These are phyloP conservation scores for Populus tremula DNA, from an alignment of 345 rosid species.

Conservation along the genomic window DNA sequence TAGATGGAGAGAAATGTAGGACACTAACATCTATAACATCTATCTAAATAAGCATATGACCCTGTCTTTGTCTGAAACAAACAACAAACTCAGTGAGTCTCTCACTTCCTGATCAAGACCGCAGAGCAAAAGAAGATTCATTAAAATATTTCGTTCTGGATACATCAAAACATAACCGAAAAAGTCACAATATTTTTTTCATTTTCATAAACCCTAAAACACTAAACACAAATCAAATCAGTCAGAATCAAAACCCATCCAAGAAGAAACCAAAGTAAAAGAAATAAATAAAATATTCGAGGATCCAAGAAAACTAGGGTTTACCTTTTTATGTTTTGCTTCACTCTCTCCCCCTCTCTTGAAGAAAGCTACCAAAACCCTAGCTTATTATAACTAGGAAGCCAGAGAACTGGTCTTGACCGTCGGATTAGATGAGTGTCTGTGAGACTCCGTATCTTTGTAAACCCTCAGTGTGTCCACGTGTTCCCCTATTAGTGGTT, in stretches of 20 bases:
- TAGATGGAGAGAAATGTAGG: background rate
- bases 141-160: background rate
- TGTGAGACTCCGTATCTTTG: background rate
- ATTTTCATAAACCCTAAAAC: background rate
- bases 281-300: too few relatives aligned
- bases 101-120: background rate
- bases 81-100: background rate
- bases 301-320: background rate
- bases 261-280: background rate
- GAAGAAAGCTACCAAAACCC: constrained; percentile 6
- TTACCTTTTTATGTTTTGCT: background rate
- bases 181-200: background rate
- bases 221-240: background rate
- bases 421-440: background rate
- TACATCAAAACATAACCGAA: background rate
- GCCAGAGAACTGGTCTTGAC: background rate
- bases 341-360: background rate
- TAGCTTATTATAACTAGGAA: background rate
- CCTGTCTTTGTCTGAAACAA: background rate
- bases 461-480: background rate
- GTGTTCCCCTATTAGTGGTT: background rate
- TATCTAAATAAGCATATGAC: background rate
- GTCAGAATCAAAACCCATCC: background rate
- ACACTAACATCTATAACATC: background rate
- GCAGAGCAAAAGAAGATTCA: too few relatives aligned